Evolutionary conservation across 306 rosid species (phyloP).

Genomic region (Erythrophleum fordii): DNA sequence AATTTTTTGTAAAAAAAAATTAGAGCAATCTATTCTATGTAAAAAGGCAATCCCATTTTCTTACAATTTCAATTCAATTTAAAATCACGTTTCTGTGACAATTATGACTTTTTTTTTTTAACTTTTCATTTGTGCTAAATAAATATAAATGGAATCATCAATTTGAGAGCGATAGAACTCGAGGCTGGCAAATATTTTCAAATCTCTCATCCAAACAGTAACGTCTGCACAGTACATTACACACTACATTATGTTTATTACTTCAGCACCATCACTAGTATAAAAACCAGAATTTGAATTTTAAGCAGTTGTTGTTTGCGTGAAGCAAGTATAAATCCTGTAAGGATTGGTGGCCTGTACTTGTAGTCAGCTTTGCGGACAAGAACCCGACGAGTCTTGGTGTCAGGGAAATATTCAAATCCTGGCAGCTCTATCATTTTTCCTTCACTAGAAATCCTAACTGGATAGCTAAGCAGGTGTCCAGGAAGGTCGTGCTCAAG

Average conservation of each 20-base stretch:
- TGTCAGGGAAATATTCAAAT: conserved; percentile 70
- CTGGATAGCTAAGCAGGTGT: conserved; percentile 72
- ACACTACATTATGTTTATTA: conserved; percentile 36
- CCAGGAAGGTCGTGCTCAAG: conserved; percentile 76
- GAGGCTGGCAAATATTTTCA: too few species aligned
- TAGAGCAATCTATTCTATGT: too few species aligned
- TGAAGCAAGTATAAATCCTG: conserved; percentile 37
- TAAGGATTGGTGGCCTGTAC: conserved; percentile 78
- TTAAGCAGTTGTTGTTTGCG: conserved; percentile 20
- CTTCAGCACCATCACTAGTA: conserved; percentile 4
- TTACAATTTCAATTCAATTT: neutral
- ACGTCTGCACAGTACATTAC: conserved; percentile 30
- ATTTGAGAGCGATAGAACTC: too few species aligned
- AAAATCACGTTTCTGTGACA: too few species aligned
- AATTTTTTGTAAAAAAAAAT: too few species aligned
- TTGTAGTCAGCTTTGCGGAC: conserved; percentile 70
- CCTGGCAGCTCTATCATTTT: conserved; percentile 60
- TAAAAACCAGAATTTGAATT: conserved; percentile 30
- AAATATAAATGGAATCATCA: too few species aligned
- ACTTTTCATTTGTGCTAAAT: too few species aligned
- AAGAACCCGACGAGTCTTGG: conserved; percentile 70
- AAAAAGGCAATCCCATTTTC: neutral
- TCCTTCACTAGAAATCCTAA: conserved; percentile 59
- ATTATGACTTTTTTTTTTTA: too few species aligned
- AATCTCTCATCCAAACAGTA: too few species aligned